Base-by-base conservation (phyloP, 768 basidiomycete species). In the Daedaleopsis sinensis region DNA sequence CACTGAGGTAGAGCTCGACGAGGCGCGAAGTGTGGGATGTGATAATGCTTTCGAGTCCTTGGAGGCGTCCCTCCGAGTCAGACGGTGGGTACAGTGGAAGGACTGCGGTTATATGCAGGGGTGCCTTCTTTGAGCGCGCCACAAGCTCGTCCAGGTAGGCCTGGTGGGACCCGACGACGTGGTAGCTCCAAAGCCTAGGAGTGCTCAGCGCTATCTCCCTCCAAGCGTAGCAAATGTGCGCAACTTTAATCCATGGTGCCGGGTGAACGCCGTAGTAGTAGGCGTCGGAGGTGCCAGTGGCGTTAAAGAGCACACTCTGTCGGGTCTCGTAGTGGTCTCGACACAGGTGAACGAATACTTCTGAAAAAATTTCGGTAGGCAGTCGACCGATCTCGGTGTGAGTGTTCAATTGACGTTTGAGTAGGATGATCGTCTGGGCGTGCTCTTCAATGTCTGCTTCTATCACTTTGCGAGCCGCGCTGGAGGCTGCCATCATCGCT, bases 351-450 rank as follows among this genome's bases (percentile, higher is more conserved):
- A 53, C 13, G 51, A 66, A 63, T 0, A 66, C 38, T 19, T 62
- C 58, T 9, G 65, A 59, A 10, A 66, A 58, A 3, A 66, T 4
- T 38, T 66, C 61, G 4, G 65, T 58, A 19, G 61, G 65, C 11
- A 66, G 51, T 11, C 55, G 61, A 19, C 55, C 61, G n/a, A 62
- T 48, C n/a, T 35, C 11, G 36, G 55, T 57, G 43, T 57, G 38
- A n/a, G 35, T 53, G 46, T 62, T 62, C 36, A 62, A 44, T 5
- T 44, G 55, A 12, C 43, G 44, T 27, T 57, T 62, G 36, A 62
- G 42, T 42, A 57, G 51, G 9, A 62, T 62, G 44, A 62, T 62
- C 5, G 43, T 43, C n/a, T 27, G 50, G 13, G 35, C 50, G 32
- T 57, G 50, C 15, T 11, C 51, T 4, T 44, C 44, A 27, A 62